These are phyloP conservation scores for Fragilariopsis cylindrus DNA, from an alignment of 108 stramenopile genomes.

Conservation along the genomic window DNA sequence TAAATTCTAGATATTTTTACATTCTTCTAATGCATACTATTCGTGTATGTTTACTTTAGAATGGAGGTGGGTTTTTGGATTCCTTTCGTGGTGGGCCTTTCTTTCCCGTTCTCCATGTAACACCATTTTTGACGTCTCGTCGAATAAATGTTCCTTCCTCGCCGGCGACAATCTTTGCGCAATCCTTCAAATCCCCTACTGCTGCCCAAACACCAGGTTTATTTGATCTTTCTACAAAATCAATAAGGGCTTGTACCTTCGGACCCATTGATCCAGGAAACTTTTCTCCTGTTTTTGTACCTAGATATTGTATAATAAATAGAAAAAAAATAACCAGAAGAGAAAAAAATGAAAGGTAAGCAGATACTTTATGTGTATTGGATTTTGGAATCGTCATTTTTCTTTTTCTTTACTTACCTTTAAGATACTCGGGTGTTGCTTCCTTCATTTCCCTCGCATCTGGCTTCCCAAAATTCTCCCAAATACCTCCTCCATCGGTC, in stretches of 20 bases:
- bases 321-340: background rate
- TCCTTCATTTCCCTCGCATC: slow-evolving; percentile 69
- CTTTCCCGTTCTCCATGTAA: slow-evolving; percentile 58
- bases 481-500: slow-evolving; percentile 80
- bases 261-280: slow-evolving; percentile 74
- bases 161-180: slow-evolving; percentile 54
- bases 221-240: slow-evolving; percentile 64
- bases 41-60: background rate
- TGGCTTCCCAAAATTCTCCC: slow-evolving; percentile 83
- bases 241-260: slow-evolving; percentile 77
- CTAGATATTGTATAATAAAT: too few relatives aligned
- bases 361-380: background rate
- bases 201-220: slow-evolving; percentile 62
- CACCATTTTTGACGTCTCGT: slow-evolving; percentile 60
- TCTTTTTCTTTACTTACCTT: slow-evolving; percentile 50
- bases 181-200: slow-evolving; percentile 83
- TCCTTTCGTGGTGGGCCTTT: slow-evolving; percentile 41
- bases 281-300: slow-evolving; percentile 35
- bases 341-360: background rate
- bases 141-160: slow-evolving; percentile 71
- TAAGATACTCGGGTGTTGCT: slow-evolving; percentile 73
- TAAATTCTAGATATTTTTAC: background rate
- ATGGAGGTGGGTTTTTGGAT: slow-evolving; percentile 53
- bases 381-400: slow-evolving; percentile 35
- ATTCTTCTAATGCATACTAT: too few relatives aligned